Evolutionary conservation across 306 rosid genomes (phyloP), one percentile per base, ranked within the genome.

Genomic region (Astragalus membranaceus): DNA sequence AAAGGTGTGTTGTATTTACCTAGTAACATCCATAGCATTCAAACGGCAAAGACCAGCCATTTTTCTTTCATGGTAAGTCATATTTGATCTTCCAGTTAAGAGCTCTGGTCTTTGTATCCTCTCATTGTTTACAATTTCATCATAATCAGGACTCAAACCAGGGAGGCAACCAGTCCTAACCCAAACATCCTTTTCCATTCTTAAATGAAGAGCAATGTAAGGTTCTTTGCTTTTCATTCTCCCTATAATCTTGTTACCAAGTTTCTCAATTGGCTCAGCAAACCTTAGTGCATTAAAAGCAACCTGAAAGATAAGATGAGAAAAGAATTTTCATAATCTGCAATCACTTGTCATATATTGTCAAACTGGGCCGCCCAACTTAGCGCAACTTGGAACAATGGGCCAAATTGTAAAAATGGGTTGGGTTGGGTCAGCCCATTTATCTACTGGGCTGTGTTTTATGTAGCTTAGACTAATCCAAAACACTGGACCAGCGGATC

Each of bases 131-230:
- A 94, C 63, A 14, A 91, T 87, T 70, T 94, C 99, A 53, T 94
- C 92, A 9, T 70, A 85, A 32, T 91, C 84, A 0, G 53, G 85
- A 84, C 83, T 86, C 80, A 94, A 61, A 62, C 97, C 96, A 1
- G 99, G 99, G 51, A 91, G 87, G 74, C 99, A 94, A 35, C 99
- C 99, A 2, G 99, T 94, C 77, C 99, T 94, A 69, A 94, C 97
- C 99, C 99, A 94, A 7, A 94, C 99, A 35, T 94, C 99, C 81
- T 84, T 94, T 82, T 94, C 99, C 97, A 94, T 89, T 76, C 99
- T 75, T 29, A 94, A 78, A 81, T 94, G 99, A 67, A 94, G 92
- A 35, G 99, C 95, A 41, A 94, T 88, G 79, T 91, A 94, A 0
- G 97, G 99, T 23, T 97, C 99, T 79, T 91, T 86, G 82, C 86